These are phyloP conservation scores for Rehmannia glutinosa DNA, from an alignment of 257 asterid species.

Conservation along the genomic window DNA sequence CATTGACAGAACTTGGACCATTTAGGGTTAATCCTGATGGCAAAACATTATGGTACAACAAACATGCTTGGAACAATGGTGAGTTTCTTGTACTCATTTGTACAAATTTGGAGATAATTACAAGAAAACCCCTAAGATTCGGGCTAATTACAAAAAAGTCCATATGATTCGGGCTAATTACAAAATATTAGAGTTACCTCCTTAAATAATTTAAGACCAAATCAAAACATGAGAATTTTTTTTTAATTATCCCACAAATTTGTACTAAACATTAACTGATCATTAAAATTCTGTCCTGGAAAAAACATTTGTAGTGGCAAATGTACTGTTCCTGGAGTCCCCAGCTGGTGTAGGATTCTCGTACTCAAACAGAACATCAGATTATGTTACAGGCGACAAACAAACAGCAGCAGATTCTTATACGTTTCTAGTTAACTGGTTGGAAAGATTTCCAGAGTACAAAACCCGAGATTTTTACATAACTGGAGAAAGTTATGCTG, in stretches of 20 bases:
- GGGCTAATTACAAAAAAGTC: no score
- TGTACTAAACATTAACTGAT: background rate
- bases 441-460: slow-evolving; percentile 67
- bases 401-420: slow-evolving; percentile 53
- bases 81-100: no score
- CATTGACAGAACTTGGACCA: slow-evolving; percentile 64
- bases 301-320: slow-evolving; percentile 52
- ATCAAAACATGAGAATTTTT: no score
- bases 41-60: slow-evolving; percentile 44
- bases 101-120: no score
- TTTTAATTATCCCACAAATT: no score
- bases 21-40: slow-evolving; percentile 61
- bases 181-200: no score
- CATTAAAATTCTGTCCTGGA: background rate
- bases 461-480: slow-evolving; percentile 52
- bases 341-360: slow-evolving; percentile 84
- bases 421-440: slow-evolving; percentile 57
- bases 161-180: no score
- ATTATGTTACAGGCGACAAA: slow-evolving; percentile 46
- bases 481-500: slow-evolving; percentile 70
- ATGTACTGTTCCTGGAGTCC: slow-evolving; percentile 62
- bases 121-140: no score
- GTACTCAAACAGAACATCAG: slow-evolving; percentile 57
- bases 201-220: no score
- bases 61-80: slow-evolving; percentile 66